Percentiles rank a stretch among this genome's conserved stretches.
Conservation (phyloP, 176 grass and related monocot genomes). For the Hordeum marinum region DNA sequence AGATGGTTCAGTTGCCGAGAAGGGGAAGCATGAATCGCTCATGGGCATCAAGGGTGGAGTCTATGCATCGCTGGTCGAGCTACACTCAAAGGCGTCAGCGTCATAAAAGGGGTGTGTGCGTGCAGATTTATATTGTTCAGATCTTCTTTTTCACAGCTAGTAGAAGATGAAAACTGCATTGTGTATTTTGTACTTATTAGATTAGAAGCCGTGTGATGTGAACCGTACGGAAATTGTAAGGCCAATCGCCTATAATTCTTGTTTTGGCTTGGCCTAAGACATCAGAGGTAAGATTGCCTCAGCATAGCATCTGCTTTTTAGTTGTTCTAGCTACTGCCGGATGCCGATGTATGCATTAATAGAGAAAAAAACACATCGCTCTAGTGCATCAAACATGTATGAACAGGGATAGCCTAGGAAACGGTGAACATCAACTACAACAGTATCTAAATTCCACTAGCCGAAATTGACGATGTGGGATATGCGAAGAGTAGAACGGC, state of each 20-base stretch:
- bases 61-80: slow-evolving; percentile 41
- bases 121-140: background rate
- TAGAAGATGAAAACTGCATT: background rate
- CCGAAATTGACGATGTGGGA: background rate
- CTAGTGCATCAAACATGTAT: background rate
- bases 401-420: background rate
- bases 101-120: background rate
- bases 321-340: background rate
- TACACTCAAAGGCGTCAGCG: slow-evolving; percentile 7
- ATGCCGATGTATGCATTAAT: background rate
- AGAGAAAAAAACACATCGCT: background rate
- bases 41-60: slow-evolving; percentile 28
- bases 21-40: slow-evolving; percentile 42
- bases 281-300: background rate
- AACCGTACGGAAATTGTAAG: background rate
- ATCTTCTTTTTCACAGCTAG: background rate
- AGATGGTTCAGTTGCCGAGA: slow-evolving; percentile 37
- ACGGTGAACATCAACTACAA: background rate
- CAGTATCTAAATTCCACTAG: background rate
- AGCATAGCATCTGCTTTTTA: background rate
- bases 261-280: background rate
- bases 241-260: background rate
- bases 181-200: background rate
- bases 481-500: background rate
- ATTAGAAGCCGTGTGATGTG: background rate